These are phyloP conservation scores for Nemania abortiva DNA, from an alignment of 2,329 filamentous ascomycete genomes.

Conservation along the genomic window DNA sequence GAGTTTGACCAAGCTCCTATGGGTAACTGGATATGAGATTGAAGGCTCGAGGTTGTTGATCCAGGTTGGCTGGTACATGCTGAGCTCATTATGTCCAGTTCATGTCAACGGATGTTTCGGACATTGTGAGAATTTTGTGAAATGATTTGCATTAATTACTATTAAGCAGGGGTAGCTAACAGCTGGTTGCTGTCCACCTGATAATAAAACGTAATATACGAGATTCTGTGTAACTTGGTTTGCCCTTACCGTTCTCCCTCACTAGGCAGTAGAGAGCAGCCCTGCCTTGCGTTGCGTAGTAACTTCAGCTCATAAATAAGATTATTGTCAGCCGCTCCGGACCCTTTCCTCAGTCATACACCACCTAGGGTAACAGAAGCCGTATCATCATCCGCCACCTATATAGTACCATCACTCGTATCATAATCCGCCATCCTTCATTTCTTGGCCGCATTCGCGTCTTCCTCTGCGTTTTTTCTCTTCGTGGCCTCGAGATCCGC, in stretches of 20 bases:
- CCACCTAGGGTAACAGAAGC: background rate
- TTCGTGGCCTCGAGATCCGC: background rate
- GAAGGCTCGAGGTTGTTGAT: background rate
- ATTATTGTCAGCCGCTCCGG: background rate
- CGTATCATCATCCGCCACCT: background rate
- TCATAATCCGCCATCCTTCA: background rate
- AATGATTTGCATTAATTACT: constrained; percentile 1
- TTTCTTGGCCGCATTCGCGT: background rate
- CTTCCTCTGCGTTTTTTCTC: background rate
- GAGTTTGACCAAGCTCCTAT: constrained; percentile 29
- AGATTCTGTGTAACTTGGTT: background rate
- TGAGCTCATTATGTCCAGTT: constrained; percentile 1
- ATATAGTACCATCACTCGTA: background rate
- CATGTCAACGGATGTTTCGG: constrained; percentile 9
- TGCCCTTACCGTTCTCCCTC: background rate
- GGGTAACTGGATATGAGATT: constrained; percentile 47
- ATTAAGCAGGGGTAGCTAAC: background rate
- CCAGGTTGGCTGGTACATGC: background rate
- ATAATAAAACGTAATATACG: background rate
- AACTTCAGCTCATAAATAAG: background rate
- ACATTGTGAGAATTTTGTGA: constrained; percentile 13
- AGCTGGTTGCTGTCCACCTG: background rate
- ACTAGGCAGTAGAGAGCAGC: background rate
- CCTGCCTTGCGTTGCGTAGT: background rate
- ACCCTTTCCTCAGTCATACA: background rate